phyloP scores from a whole-genome alignment of 1,284 basidiomycete genomes.

The Malassezia equina region DNA sequence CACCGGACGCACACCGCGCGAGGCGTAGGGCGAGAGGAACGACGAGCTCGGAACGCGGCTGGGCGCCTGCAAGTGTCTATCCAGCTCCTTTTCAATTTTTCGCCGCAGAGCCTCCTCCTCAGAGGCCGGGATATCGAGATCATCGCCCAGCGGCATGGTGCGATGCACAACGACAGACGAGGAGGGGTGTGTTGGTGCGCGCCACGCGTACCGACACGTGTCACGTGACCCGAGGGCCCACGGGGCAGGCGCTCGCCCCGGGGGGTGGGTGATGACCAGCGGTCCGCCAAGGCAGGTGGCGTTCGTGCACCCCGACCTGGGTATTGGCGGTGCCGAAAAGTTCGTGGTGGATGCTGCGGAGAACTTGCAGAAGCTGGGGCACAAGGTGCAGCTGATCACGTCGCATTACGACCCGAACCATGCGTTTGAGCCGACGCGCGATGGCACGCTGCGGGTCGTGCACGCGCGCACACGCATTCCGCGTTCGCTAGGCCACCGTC shows the following conservation, averaged over 20 bases:
- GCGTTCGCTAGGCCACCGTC: slow-evolving; percentile 62
- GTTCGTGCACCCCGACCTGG: slow-evolving; percentile 88
- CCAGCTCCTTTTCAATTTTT: slow-evolving; percentile 7
- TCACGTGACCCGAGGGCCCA: neutral
- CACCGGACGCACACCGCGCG: neutral
- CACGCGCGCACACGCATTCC: slow-evolving; percentile 67
- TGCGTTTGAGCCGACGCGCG: slow-evolving; percentile 41
- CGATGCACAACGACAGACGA: neutral
- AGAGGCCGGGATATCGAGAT: slow-evolving; percentile 5
- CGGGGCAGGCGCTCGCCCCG: neutral
- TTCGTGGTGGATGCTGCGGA: slow-evolving; percentile 92
- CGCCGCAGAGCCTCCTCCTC: slow-evolving; percentile 11
- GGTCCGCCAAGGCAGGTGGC: slow-evolving; percentile 54
- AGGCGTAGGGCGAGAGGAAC: slow-evolving; percentile 2
- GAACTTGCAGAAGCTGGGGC: slow-evolving; percentile 71
- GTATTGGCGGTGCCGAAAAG: slow-evolving; percentile 92
- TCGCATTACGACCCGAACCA: slow-evolving; percentile 70
- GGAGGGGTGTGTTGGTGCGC: neutral
- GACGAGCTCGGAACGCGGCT: neutral
- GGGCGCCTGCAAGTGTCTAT: neutral
- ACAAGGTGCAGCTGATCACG: slow-evolving; percentile 83
- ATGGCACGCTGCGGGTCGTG: slow-evolving; percentile 67
- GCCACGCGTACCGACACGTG: neutral
- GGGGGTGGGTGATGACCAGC: slow-evolving; percentile 16
- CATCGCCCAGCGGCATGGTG: neutral